A percentile compares a stretch with the other conserved stretches of the same genome.
Conservation (phyloP, 441 rosid genomes). For the Biscutella laevigata region DNA sequence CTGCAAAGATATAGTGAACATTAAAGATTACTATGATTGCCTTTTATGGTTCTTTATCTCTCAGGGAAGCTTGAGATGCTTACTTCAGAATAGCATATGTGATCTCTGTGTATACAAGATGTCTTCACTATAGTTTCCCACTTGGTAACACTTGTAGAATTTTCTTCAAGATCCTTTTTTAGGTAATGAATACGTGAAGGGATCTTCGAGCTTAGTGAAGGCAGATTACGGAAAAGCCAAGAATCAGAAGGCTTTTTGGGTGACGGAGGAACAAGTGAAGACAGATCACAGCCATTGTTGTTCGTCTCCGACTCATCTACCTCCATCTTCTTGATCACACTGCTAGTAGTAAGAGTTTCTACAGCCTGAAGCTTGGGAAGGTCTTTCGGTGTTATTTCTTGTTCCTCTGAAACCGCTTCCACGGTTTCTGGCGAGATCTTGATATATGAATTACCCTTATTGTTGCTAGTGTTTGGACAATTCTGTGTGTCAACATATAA, state of each 20-base stretch:
- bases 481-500: constrained; percentile 28
- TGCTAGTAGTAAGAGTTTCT: no score
- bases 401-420: no score
- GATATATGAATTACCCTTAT: no score
- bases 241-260: constrained; percentile 87
- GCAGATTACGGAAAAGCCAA: constrained; percentile 78
- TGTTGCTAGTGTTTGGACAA: background rate
- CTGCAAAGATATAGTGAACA: constrained; percentile 30
- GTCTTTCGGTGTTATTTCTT: no score
- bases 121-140: constrained; percentile 93
- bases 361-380: no score
- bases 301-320: no score
- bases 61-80: constrained; percentile 17
- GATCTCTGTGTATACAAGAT: constrained; percentile 20
- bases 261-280: constrained; percentile 46
- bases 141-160: constrained; percentile 34
- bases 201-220: constrained; percentile 42
- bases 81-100: constrained; percentile 27
- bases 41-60: constrained; percentile 38
- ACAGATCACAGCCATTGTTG: constrained; percentile 16
- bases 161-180: constrained; percentile 31
- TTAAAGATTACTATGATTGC: constrained; percentile 27
- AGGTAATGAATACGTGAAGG: constrained; percentile 30
- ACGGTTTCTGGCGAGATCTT: no score
- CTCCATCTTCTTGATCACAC: no score